phyloP scores from a whole-genome alignment of 2,329 filamentous ascomycete genomes.

The Diplocarpon rosae region DNA sequence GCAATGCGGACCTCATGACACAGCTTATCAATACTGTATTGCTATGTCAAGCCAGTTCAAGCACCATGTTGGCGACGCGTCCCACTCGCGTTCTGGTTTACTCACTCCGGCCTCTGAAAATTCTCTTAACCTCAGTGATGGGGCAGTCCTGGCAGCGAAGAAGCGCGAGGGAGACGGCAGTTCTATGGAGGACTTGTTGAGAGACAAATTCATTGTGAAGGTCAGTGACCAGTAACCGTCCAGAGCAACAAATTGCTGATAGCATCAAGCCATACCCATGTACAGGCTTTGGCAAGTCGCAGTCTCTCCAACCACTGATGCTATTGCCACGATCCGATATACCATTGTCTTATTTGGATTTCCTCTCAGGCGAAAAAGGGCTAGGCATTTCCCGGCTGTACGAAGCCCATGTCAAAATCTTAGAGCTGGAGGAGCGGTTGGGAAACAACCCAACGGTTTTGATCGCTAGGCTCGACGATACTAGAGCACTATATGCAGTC shows the following conservation, averaged over 20 bases:
- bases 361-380: slow-evolving; percentile 38
- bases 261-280: slow-evolving; percentile 42
- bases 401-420: slow-evolving; percentile 49
- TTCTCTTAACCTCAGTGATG: slow-evolving; percentile 17
- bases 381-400: slow-evolving; percentile 45
- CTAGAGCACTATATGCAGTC: slow-evolving; percentile 46
- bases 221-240: slow-evolving; percentile 17
- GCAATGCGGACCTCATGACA: slow-evolving; percentile 21
- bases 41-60: slow-evolving; percentile 26
- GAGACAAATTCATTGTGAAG: slow-evolving; percentile 27
- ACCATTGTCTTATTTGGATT: slow-evolving; percentile 50
- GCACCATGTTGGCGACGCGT: slow-evolving; percentile 22
- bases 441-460: slow-evolving; percentile 44
- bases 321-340: slow-evolving; percentile 50
- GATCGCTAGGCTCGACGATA: slow-evolving; percentile 47
- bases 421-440: slow-evolving; percentile 52
- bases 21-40: slow-evolving; percentile 23
- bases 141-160: slow-evolving; percentile 11
- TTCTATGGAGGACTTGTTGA: slow-evolving; percentile 25
- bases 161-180: slow-evolving; percentile 28
- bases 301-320: slow-evolving; percentile 48
- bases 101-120: slow-evolving; percentile 24
- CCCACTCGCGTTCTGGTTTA: slow-evolving; percentile 23
- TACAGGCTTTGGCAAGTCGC: slow-evolving; percentile 40
- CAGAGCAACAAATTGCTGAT: slow-evolving; percentile 7